Evolutionary conservation across 306 rosid genomes (phyloP).

Genomic region (Castanea crenata): DNA sequence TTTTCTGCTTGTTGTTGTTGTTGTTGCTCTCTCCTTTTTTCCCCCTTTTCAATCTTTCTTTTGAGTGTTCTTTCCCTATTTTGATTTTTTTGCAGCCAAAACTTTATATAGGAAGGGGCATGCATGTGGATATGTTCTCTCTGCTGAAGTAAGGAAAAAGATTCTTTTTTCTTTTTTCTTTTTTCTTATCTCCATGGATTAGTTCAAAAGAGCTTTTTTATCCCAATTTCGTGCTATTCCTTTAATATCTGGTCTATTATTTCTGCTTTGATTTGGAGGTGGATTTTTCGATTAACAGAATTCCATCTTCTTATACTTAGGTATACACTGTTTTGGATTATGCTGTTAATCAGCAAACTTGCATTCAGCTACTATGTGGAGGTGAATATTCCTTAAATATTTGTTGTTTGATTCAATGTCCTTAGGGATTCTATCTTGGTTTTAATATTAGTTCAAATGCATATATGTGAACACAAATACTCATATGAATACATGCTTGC

Average conservation of each 20-base stretch:
- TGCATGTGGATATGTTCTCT: slow-evolving; percentile 82
- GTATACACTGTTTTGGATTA: slow-evolving; percentile 88
- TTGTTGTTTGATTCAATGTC: neutral
- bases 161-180: neutral
- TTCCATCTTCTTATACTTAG: slow-evolving; percentile 45
- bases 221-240: neutral
- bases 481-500: neutral
- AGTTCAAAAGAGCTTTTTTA: neutral
- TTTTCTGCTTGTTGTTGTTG: slow-evolving; percentile 7
- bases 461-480: neutral
- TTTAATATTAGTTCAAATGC: neutral
- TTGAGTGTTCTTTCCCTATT: slow-evolving; percentile 15
- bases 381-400: slow-evolving; percentile 43
- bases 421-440: neutral
- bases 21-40: slow-evolving; percentile 5
- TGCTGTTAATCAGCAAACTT: slow-evolving; percentile 87
- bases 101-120: slow-evolving; percentile 84
- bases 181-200: slow-evolving; percentile 6
- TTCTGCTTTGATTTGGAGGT: slow-evolving; percentile 8
- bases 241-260: neutral
- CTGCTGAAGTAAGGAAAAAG: slow-evolving; percentile 70
- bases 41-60: slow-evolving; percentile 5
- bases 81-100: slow-evolving; percentile 73
- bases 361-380: slow-evolving; percentile 98
- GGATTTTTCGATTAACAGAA: slow-evolving; percentile 8